phyloP scores from a whole-genome alignment of 1,284 basidiomycete genomes.

The Albatrellus sp. region DNA sequence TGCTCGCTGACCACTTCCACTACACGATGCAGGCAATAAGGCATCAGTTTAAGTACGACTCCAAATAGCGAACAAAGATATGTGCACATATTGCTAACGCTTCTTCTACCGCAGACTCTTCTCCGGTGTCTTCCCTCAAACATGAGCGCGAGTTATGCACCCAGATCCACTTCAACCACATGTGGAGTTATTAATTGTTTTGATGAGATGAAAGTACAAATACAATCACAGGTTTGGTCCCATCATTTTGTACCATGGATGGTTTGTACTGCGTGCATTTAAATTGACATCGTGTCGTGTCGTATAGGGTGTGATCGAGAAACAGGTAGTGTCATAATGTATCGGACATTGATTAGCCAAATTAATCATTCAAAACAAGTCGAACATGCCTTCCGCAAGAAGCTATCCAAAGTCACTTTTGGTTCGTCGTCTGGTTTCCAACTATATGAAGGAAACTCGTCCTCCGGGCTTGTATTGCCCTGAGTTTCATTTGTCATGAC shows the following conservation, averaged over 20 bases:
- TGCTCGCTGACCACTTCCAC: conserved; percentile 44
- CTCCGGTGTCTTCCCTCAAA: conserved; percentile 14
- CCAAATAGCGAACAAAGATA: neutral
- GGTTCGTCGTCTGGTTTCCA: no score
- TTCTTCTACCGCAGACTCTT: conserved; percentile 30
- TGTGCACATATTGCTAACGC: conserved; percentile 34
- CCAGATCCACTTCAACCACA: conserved; percentile 50
- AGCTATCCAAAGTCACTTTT: no score
- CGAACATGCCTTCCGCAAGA: no score
- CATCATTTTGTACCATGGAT: conserved; percentile 65
- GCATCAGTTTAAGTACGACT: neutral
- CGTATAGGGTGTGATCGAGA: neutral
- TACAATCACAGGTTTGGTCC: conserved; percentile 53
- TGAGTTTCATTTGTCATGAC: no score
- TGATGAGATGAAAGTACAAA: neutral
- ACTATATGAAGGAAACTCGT: no score
- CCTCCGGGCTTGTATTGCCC: no score
- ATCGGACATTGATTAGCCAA: neutral
- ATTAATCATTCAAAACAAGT: no score
- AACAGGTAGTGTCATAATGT: neutral
- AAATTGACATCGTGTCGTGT: neutral
- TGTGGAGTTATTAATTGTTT: neutral
- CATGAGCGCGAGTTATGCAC: conserved; percentile 24
- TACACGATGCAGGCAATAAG: conserved; percentile 14
- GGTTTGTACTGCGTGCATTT: conserved; percentile 44